A percentile compares a stretch with the other conserved stretches of the same genome.
Conservation (phyloP, 306 rosid species). For the Vigna unguiculata region DNA sequence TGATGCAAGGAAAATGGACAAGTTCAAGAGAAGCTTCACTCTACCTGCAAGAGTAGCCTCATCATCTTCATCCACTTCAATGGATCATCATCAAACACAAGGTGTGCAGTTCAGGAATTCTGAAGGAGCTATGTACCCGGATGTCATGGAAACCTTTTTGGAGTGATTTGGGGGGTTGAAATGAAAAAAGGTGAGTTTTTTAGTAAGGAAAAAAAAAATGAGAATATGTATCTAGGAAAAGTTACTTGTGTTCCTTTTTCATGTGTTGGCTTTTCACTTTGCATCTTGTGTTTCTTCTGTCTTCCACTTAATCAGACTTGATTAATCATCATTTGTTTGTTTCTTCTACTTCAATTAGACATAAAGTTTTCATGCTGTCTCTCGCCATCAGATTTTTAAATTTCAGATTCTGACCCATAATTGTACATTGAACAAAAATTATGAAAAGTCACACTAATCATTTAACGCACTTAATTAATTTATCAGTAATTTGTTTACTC, state of each 20-base stretch:
- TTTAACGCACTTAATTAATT: not conserved
- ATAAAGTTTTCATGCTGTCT: conserved; percentile 38
- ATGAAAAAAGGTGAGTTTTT: conserved; percentile 11
- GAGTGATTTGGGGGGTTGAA: conserved; percentile 60
- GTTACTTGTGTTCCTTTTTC: conserved; percentile 55
- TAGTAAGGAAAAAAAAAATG: conserved; percentile 45
- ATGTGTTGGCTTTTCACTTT: conserved; percentile 52
- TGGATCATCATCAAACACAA: conserved; percentile 74
- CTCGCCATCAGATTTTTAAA: not conserved
- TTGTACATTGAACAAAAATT: conserved; percentile 22
- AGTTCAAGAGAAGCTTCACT: conserved; percentile 84
- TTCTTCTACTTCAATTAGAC: conserved; percentile 55
- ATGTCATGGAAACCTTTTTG: conserved; percentile 90
- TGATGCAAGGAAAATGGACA: conserved; percentile 73
- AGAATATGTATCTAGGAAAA: conserved; percentile 71
- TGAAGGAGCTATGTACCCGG: conserved; percentile 80
- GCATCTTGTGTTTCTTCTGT: conserved; percentile 58
- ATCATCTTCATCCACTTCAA: conserved; percentile 84
- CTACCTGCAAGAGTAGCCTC: conserved; percentile 86
- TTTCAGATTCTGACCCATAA: conserved; percentile 34
- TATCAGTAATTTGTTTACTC: not conserved
- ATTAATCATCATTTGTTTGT: conserved; percentile 56
- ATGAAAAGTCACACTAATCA: conserved; percentile 33
- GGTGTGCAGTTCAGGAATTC: conserved; percentile 69
- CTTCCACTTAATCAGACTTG: conserved; percentile 54